Conservation (phyloP, 306 rosid genomes). For the Casuarina cunninghamiana region DNA sequence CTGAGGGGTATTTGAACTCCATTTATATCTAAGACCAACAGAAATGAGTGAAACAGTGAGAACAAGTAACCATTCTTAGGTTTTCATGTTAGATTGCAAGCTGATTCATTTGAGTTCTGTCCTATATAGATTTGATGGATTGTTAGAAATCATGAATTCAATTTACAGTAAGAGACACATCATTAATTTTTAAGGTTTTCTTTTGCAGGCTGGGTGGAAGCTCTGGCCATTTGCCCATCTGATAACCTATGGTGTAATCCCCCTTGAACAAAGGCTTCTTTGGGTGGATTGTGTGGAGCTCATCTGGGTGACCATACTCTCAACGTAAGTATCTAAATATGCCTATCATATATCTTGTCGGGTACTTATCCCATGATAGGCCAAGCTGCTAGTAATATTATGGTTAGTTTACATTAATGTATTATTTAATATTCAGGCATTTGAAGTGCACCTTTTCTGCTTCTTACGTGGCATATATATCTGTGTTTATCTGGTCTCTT, state of each 20-base stretch:
- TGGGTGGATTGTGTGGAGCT: conserved; percentile 98
- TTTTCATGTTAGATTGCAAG: background rate
- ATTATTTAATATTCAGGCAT: background rate
- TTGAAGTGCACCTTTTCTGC: background rate
- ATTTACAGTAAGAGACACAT: conserved; percentile 1
- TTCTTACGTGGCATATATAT: conserved; percentile 7
- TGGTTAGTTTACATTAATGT: background rate
- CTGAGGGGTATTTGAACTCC: background rate
- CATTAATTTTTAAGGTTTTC: conserved; percentile 19
- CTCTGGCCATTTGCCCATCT: conserved; percentile 99
- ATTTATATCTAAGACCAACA: background rate
- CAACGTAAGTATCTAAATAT: conserved; percentile 67
- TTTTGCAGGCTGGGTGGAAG: conserved; percentile 90
- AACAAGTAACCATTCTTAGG: background rate
- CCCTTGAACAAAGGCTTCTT: conserved; percentile 94
- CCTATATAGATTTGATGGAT: background rate
- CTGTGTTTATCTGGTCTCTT: background rate
- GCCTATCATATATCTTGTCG: conserved; percentile 5
- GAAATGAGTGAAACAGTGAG: background rate
- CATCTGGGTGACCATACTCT: conserved; percentile 95
- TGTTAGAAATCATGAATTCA: background rate
- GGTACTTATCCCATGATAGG: conserved; percentile 1
- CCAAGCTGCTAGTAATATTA: background rate
- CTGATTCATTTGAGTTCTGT: background rate
- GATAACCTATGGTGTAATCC: conserved; percentile 86